Evolutionary conservation across 106 monocot genomes (phyloP).

Genomic region (Dendrobium officinale): DNA sequence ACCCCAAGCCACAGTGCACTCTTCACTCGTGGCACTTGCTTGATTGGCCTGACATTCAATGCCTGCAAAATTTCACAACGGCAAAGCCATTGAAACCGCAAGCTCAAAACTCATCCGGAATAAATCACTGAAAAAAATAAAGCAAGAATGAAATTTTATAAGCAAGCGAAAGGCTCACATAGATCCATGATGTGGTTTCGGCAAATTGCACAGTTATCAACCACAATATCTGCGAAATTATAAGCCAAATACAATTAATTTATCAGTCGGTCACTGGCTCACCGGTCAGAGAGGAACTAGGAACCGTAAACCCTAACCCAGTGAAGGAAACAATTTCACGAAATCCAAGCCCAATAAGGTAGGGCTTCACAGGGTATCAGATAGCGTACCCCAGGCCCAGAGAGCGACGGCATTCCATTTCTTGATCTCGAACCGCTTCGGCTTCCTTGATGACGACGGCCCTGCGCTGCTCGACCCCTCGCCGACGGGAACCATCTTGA

Average conservation of each 20-base stretch:
- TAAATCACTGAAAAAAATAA: neutral
- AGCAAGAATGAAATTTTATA: neutral
- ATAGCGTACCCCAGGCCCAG: conserved; percentile 54
- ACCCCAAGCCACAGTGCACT: conserved; percentile 80
- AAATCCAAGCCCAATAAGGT: neutral
- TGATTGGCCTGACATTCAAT: conserved; percentile 79
- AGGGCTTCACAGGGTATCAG: neutral
- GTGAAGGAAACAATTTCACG: neutral
- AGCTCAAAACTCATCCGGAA: neutral
- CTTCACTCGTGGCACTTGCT: conserved; percentile 62
- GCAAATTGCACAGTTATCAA: conserved; percentile 61
- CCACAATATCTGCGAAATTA: conserved; percentile 44
- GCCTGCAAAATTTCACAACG: conserved; percentile 25
- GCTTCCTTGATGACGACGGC: conserved; percentile 31
- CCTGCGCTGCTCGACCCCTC: conserved; percentile 35
- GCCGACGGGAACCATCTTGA: conserved; percentile 40
- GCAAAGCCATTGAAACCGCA: neutral
- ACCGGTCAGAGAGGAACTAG: neutral
- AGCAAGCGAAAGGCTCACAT: conserved; percentile 25
- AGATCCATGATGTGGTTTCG: conserved; percentile 70
- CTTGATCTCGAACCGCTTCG: conserved; percentile 66
- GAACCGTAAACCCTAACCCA: conserved; percentile 3
- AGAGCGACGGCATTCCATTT: conserved; percentile 67
- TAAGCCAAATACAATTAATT: neutral
- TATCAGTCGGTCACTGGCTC: neutral